phyloP scores from a whole-genome alignment of 2,329 filamentous ascomycete species.

The Diplocarpon mali region DNA sequence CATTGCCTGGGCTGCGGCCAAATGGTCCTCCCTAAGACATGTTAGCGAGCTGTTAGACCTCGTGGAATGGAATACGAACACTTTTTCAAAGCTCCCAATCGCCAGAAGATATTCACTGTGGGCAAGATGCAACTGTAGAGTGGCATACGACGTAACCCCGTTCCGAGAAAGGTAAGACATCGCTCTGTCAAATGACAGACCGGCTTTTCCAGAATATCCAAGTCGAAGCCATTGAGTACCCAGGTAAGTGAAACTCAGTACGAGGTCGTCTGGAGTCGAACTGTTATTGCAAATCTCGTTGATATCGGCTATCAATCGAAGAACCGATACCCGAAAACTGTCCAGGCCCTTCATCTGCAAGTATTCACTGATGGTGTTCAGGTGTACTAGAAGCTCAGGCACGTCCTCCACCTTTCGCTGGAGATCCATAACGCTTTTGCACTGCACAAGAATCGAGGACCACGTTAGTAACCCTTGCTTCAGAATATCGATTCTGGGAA shows the following conservation, averaged over 20 bases:
- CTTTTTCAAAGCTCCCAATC: constrained; percentile 54
- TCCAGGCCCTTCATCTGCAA: constrained; percentile 45
- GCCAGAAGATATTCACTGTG: constrained; percentile 65
- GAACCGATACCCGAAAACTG: constrained; percentile 35
- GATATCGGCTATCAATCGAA: constrained; percentile 37
- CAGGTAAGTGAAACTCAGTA: constrained; percentile 32
- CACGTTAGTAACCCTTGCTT: constrained; percentile 21
- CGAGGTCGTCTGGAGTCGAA: constrained; percentile 31
- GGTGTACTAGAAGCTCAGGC: constrained; percentile 36
- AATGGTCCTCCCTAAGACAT: constrained; percentile 21
- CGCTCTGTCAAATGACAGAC: constrained; percentile 45
- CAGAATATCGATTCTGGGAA: constrained; percentile 18
- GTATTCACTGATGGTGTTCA: constrained; percentile 44
- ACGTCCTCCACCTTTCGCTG: constrained; percentile 37
- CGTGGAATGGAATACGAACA: constrained; percentile 29
- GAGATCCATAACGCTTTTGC: constrained; percentile 33
- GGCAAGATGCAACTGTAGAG: constrained; percentile 53
- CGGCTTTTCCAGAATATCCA: constrained; percentile 49
- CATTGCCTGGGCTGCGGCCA: constrained; percentile 20
- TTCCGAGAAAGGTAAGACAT: constrained; percentile 36
- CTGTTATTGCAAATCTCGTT: constrained; percentile 33
- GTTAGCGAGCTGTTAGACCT: constrained; percentile 9
- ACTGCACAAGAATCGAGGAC: constrained; percentile 32
- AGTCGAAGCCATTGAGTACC: constrained; percentile 45
- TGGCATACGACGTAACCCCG: constrained; percentile 33